Evolutionary conservation across 2,329 filamentous ascomycete genomes (phyloP).

Genomic region (Aspergillus sp.): DNA sequence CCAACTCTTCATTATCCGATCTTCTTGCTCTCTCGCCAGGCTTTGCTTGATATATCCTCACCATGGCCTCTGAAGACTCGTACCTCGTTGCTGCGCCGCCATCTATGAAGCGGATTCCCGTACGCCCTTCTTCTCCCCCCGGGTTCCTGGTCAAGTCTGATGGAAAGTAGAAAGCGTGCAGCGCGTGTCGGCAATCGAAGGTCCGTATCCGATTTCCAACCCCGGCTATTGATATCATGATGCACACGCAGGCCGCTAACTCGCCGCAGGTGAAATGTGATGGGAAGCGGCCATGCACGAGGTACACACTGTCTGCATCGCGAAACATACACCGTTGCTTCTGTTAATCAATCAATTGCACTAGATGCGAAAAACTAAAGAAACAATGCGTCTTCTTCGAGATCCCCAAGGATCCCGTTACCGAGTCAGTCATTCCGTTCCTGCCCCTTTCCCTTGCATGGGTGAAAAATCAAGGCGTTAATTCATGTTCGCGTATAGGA

Average conservation of each 20-base stretch:
- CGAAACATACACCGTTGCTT: no score
- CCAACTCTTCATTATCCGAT: not conserved
- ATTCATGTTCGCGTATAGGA: slow-evolving; percentile 21
- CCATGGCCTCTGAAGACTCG: slow-evolving; percentile 30
- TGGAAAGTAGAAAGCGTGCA: slow-evolving; percentile 40
- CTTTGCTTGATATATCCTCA: not conserved
- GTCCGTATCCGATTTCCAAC: slow-evolving; percentile 20
- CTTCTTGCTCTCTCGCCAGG: not conserved
- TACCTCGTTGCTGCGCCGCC: slow-evolving; percentile 27
- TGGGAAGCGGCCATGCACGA: slow-evolving; percentile 42
- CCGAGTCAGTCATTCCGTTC: slow-evolving; percentile 28
- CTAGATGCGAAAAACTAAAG: slow-evolving; percentile 38
- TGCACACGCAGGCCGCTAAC: not conserved
- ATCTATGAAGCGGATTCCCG: slow-evolving; percentile 44
- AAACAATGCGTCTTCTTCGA: slow-evolving; percentile 45
- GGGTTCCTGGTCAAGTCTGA: not conserved
- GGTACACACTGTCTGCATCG: slow-evolving; percentile 23
- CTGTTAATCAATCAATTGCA: not conserved
- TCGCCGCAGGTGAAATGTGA: slow-evolving; percentile 40
- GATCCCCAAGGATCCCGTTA: slow-evolving; percentile 36
- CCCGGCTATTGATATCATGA: not conserved
- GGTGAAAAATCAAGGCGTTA: no score
- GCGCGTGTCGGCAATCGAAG: slow-evolving; percentile 44
- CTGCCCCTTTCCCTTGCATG: no score
- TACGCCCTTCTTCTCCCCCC: slow-evolving; percentile 23